phyloP scores from a whole-genome alignment of 192 early-diverging fungal genomes.

The Anaeromyces robustus region DNA sequence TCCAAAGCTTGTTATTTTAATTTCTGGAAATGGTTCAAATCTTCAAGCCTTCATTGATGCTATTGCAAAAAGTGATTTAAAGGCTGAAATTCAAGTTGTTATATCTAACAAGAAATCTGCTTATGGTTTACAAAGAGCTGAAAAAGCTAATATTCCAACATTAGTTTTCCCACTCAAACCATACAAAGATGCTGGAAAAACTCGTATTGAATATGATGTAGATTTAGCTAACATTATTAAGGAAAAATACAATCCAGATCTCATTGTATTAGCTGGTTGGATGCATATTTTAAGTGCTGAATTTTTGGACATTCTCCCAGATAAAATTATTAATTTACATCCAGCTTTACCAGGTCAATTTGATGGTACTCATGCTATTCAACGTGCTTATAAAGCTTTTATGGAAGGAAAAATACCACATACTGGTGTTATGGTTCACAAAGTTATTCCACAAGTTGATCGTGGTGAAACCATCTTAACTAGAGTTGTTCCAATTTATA shows the following conservation, averaged over 20 bases:
- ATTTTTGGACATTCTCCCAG: constrained; percentile 60
- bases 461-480: constrained; percentile 76
- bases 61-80: constrained; percentile 15
- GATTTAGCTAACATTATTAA: constrained; percentile 58
- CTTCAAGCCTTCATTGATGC: constrained; percentile 93
- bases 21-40: constrained; percentile 89
- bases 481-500: constrained; percentile 57
- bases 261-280: constrained; percentile 88
- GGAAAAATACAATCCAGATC: constrained; percentile 44
- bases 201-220: constrained; percentile 76
- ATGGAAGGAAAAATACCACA: constrained; percentile 50
- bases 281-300: constrained; percentile 92
- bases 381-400: constrained; percentile 80
- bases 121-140: constrained; percentile 80
- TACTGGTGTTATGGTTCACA: constrained; percentile 85
- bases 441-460: constrained; percentile 91
- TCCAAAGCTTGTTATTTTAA: constrained; percentile 61
- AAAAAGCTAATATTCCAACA: constrained; percentile 67
- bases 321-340: constrained; percentile 84
- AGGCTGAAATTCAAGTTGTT: constrained; percentile 62
- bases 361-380: constrained; percentile 93
- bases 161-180: constrained; percentile 63
- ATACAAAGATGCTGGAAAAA: constrained; percentile 63
- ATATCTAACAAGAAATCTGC: constrained; percentile 76
- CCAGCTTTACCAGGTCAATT: constrained; percentile 92